phyloP scores from a whole-genome alignment of 2,329 filamentous ascomycete species.

The Xylariaceae sp. region DNA sequence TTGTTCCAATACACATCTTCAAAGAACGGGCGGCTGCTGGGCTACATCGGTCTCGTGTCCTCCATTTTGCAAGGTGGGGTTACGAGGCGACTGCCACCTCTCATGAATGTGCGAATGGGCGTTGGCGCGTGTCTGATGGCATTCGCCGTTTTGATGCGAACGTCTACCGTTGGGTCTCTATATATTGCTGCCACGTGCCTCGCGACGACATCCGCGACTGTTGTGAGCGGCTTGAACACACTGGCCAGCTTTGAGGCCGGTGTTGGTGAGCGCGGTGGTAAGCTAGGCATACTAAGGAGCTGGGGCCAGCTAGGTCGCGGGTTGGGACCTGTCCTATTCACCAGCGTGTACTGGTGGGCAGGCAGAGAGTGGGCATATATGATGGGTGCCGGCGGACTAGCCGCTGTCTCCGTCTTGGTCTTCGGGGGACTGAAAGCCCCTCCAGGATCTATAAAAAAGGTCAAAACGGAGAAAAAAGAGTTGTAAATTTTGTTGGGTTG shows the following conservation, averaged over 20 bases:
- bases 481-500: constrained; percentile 17
- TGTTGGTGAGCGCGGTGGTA: constrained; percentile 75
- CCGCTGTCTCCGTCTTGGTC: constrained; percentile 66
- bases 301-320: constrained; percentile 86
- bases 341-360: constrained; percentile 97
- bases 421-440: constrained; percentile 70
- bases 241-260: constrained; percentile 85
- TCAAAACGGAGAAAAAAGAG: constrained; percentile 25
- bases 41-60: constrained; percentile 86
- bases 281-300: constrained; percentile 76
- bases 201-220: constrained; percentile 87
- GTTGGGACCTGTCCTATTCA: constrained; percentile 84
- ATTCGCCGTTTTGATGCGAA: constrained; percentile 72
- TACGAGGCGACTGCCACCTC: constrained; percentile 76
- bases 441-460: constrained; percentile 31
- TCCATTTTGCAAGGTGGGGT: constrained; percentile 92
- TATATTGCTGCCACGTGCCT: constrained; percentile 81
- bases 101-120: constrained; percentile 75
- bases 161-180: constrained; percentile 64
- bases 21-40: constrained; percentile 79
- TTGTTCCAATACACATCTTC: constrained; percentile 78
- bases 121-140: constrained; percentile 72
- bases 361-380: constrained; percentile 81
- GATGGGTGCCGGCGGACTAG: constrained; percentile 75
- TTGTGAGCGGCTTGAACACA: constrained; percentile 90